Conservation (phyloP, 164 flowering plant genomes). For the Vitis labrusca region DNA sequence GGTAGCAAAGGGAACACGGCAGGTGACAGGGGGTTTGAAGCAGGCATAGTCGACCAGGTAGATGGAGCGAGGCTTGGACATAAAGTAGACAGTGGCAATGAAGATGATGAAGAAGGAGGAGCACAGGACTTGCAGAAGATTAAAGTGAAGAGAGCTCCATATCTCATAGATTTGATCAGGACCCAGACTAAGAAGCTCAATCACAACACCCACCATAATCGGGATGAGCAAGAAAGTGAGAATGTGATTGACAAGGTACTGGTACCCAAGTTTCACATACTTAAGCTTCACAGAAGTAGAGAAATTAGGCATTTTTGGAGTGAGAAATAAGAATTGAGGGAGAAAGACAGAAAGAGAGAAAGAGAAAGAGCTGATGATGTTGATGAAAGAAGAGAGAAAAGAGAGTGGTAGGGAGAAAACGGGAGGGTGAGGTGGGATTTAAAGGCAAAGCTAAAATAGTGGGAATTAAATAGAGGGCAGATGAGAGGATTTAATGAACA, state of each 20-base stretch:
- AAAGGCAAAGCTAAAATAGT: too few relatives aligned
- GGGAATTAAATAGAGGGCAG: too few relatives aligned
- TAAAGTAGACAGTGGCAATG: slow-evolving; percentile 7
- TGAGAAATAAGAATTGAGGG: neutral
- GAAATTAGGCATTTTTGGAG: neutral
- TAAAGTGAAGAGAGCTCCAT: slow-evolving; percentile 3
- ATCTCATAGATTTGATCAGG: slow-evolving; percentile 5
- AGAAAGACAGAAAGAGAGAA: neutral
- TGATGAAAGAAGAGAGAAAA: too few relatives aligned
- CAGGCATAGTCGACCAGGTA: neutral
- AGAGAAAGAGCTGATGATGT: neutral
- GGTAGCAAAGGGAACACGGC: slow-evolving; percentile 36
- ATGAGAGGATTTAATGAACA: too few relatives aligned
- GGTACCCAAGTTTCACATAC: slow-evolving; percentile 15
- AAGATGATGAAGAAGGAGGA: slow-evolving; percentile 3
- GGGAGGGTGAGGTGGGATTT: too few relatives aligned
- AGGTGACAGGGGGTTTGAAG: slow-evolving; percentile 31
- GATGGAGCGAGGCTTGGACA: slow-evolving; percentile 9
- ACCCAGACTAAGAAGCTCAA: neutral
- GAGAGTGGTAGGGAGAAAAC: too few relatives aligned
- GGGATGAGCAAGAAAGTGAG: slow-evolving; percentile 11
- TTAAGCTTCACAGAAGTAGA: slow-evolving; percentile 9
- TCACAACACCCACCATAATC: neutral
- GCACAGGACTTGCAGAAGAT: slow-evolving; percentile 3
- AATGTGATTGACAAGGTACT: slow-evolving; percentile 16